Percentiles rank a stretch among this genome's conserved stretches.
phyloP scores from a whole-genome alignment of 176 grass and related monocot species.

The Oryza meridionalis region DNA sequence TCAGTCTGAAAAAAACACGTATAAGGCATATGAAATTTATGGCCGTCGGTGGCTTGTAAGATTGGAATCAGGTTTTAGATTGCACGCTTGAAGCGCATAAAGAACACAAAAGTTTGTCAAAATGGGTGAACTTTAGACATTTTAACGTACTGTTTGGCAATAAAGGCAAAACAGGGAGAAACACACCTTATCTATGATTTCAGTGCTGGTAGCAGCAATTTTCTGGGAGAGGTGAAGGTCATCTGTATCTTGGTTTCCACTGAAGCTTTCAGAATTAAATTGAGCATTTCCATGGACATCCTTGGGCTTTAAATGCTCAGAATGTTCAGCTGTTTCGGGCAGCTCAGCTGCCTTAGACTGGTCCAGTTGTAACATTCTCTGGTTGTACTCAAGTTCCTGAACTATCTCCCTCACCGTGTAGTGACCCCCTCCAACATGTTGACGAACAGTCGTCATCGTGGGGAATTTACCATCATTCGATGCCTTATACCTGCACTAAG shows the following conservation, averaged over 20 bases:
- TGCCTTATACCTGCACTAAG: slow-evolving; percentile 65
- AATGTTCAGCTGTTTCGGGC: slow-evolving; percentile 24
- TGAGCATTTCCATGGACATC: slow-evolving; percentile 12
- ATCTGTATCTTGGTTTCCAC: slow-evolving; percentile 14
- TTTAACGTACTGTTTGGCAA: background rate
- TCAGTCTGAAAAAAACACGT: slow-evolving; percentile 32
- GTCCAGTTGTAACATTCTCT: slow-evolving; percentile 29
- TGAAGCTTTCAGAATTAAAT: background rate
- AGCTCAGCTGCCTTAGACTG: slow-evolving; percentile 23
- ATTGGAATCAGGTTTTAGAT: slow-evolving; percentile 17
- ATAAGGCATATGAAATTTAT: slow-evolving; percentile 18
- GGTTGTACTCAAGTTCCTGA: slow-evolving; percentile 65
- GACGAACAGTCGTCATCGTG: background rate
- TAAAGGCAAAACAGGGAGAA: slow-evolving; percentile 23
- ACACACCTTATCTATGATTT: slow-evolving; percentile 18
- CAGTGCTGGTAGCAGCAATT: slow-evolving; percentile 16
- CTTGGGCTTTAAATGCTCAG: slow-evolving; percentile 4
- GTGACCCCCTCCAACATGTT: slow-evolving; percentile 49
- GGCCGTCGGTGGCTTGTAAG: background rate
- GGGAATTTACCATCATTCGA: slow-evolving; percentile 74
- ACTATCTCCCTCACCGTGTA: slow-evolving; percentile 58
- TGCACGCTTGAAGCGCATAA: slow-evolving; percentile 3
- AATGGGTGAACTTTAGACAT: background rate
- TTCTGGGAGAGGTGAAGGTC: background rate
- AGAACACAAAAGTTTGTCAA: slow-evolving; percentile 8